Percentiles rank a stretch among this genome's conserved stretches.
Conservation (phyloP, 2,329 filamentous ascomycete species). For the Calonectria ilicicola region DNA sequence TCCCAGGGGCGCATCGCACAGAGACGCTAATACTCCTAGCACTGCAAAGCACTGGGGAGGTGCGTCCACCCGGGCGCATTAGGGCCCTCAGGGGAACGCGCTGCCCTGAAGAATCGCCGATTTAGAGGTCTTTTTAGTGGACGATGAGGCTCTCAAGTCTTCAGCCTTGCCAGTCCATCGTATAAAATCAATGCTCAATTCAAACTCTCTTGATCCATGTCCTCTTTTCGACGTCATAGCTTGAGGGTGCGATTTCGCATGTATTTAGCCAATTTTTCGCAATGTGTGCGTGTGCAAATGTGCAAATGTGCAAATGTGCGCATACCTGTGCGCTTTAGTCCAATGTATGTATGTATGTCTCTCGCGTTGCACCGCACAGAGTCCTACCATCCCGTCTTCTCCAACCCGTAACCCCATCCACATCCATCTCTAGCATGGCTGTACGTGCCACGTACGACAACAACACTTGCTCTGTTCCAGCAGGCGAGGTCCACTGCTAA, state of each 20-base stretch:
- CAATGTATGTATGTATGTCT: slow-evolving; percentile 14
- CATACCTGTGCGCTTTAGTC: slow-evolving; percentile 1
- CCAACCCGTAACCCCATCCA: background rate
- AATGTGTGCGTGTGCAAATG: slow-evolving; percentile 10
- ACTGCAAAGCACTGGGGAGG: slow-evolving; percentile 6
- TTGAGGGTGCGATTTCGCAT: background rate
- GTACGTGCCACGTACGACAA: slow-evolving; percentile 24
- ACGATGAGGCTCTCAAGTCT: background rate
- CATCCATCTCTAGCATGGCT: slow-evolving; percentile 13
- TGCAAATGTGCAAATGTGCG: background rate
- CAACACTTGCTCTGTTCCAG: slow-evolving; percentile 11
- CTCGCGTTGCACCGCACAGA: slow-evolving; percentile 16
- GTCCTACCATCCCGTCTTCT: slow-evolving; percentile 1
- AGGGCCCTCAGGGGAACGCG: slow-evolving; percentile 10
- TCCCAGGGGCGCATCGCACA: slow-evolving; percentile 21
- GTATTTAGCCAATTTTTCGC: slow-evolving; percentile 6
- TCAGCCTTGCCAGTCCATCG: slow-evolving; percentile 11
- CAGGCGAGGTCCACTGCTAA: slow-evolving; percentile 17
- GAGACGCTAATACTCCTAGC: slow-evolving; percentile 9
- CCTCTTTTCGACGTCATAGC: slow-evolving; percentile 5
- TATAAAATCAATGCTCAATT: slow-evolving; percentile 1
- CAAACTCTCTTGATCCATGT: slow-evolving; percentile 12
- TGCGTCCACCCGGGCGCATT: slow-evolving; percentile 14
- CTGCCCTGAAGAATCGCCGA: background rate
- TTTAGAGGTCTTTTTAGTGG: slow-evolving; percentile 10